These are phyloP conservation scores for Talaromyces islandicus DNA, from an alignment of 2,329 filamentous ascomycete genomes.

Conservation along the genomic window DNA sequence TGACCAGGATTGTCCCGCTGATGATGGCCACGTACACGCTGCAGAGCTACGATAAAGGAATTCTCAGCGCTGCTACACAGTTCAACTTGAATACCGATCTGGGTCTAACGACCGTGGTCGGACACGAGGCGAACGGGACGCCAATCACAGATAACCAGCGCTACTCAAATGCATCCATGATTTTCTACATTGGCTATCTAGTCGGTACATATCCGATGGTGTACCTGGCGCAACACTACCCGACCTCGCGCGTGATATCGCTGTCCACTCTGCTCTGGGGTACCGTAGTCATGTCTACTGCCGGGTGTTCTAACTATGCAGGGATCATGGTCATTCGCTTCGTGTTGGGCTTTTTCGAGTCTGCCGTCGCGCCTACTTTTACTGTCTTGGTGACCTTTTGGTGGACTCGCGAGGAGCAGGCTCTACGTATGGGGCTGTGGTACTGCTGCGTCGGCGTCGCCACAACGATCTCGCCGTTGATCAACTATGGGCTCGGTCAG, in stretches of 20 bases:
- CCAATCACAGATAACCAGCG: slow-evolving; percentile 1
- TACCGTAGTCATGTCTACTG: slow-evolving; percentile 39
- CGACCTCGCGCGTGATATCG: slow-evolving; percentile 19
- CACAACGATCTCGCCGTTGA: not conserved
- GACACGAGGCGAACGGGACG: not conserved
- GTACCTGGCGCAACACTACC: not conserved
- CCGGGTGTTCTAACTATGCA: slow-evolving; percentile 36
- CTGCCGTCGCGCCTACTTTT: slow-evolving; percentile 44
- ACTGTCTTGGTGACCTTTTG: slow-evolving; percentile 49
- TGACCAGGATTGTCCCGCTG: slow-evolving; percentile 3
- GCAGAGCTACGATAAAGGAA: slow-evolving; percentile 6
- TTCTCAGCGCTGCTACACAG: slow-evolving; percentile 3
- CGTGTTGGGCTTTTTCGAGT: slow-evolving; percentile 44
- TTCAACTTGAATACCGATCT: not conserved
- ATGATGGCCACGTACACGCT: slow-evolving; percentile 6
- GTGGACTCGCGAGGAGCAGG: slow-evolving; percentile 44
- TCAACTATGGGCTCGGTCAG: not conserved
- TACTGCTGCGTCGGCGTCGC: slow-evolving; percentile 32
- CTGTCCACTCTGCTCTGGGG: slow-evolving; percentile 39
- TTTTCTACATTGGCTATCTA: slow-evolving; percentile 6
- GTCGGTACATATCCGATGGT: slow-evolving; percentile 2
- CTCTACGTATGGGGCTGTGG: slow-evolving; percentile 42
- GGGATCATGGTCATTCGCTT: slow-evolving; percentile 41
- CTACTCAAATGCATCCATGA: slow-evolving; percentile 4
- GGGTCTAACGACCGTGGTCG: not conserved